Base-by-base conservation (phyloP, 208 protist species). In the Blechomonas ayalai region DNA sequence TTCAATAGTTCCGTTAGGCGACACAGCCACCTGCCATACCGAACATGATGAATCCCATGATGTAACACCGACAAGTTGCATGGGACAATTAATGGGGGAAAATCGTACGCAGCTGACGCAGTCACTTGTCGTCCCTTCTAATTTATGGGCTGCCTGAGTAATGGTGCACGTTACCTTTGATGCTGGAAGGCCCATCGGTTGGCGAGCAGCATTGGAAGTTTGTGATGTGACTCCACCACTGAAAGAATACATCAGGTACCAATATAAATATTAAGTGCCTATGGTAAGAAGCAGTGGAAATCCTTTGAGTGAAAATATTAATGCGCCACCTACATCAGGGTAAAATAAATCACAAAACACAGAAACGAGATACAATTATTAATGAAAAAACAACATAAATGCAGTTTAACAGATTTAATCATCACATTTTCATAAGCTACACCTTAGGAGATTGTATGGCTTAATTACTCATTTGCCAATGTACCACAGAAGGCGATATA, bases 41-140 rank as follows among this genome's bases (percentile, higher is more conserved):
- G 76, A 73, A 28, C 81, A 87, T 10, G 50, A 79, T 25, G 66
- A 67, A 37, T 92, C 84, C 81, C 84, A 92, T 16, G 74, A 68
- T 18, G 76, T 61, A 9, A 68, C 79, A 0, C 76, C 84, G 16
- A 83, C 37, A 38, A 92, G 49, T 8, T 67, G 43, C 43, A 73
- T 59, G 1, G 76, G 82, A 39, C 69, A 86, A 18, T 70, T 67
- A 29, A 52, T 53, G 8, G 82, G 72, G 0, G 76, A 78, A 50
- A 83, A 90, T 10, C 64, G 57, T 20, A 90, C 62, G 23, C 44
- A 62, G 48, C 76, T 86, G 23, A 90, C 59, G 42, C 76, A 84
- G 47, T 86, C 82, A 9, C 36, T 47, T n/a, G 82, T 71, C 19
- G 72, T 64, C 1, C 59, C 60, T 43, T 41, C 31, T n/a, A 90